These are phyloP conservation scores for Nannochloropsis gaditana DNA, from an alignment of 108 stramenopile genomes.

Conservation along the genomic window DNA sequence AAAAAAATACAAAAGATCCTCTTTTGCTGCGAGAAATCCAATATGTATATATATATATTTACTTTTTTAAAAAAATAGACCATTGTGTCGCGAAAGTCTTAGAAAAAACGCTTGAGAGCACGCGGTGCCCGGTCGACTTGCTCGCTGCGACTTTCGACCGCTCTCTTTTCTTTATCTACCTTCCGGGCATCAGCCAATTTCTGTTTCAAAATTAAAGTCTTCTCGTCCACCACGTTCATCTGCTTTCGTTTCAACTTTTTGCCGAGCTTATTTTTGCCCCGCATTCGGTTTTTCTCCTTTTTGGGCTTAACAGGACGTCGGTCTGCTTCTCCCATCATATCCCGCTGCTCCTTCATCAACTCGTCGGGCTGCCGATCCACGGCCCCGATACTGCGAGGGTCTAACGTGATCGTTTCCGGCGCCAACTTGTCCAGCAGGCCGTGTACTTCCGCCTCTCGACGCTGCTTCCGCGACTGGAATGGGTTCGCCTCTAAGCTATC, in stretches of 20 bases:
- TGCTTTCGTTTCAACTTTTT: conserved; percentile 82
- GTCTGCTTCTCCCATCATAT: conserved; percentile 48
- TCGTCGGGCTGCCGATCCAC: conserved; percentile 70
- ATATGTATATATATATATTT: neutral
- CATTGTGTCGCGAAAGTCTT: neutral
- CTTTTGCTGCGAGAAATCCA: neutral
- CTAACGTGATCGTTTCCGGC: conserved; percentile 88
- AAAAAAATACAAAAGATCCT: neutral
- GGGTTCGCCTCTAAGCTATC: conserved; percentile 88
- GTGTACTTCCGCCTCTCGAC: conserved; percentile 89
- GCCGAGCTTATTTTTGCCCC: conserved; percentile 90
- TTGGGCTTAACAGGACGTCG: conserved; percentile 34
- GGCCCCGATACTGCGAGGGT: conserved; percentile 76
- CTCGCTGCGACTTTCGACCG: conserved; percentile 27
- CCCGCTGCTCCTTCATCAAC: conserved; percentile 60
- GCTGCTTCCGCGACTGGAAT: conserved; percentile 74
- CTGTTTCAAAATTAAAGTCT: conserved; percentile 50
- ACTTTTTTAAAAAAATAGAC: neutral
- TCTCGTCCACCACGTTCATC: conserved; percentile 80
- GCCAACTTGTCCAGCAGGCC: conserved; percentile 85
- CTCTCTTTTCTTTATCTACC: conserved; percentile 32
- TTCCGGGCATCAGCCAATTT: conserved; percentile 66
- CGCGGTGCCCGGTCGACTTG: conserved; percentile 42
- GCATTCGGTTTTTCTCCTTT: conserved; percentile 82
- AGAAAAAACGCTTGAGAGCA: conserved; percentile 44